These are phyloP conservation scores for Gossypium lobatum DNA, from an alignment of 441 rosid species.

Conservation along the genomic window DNA sequence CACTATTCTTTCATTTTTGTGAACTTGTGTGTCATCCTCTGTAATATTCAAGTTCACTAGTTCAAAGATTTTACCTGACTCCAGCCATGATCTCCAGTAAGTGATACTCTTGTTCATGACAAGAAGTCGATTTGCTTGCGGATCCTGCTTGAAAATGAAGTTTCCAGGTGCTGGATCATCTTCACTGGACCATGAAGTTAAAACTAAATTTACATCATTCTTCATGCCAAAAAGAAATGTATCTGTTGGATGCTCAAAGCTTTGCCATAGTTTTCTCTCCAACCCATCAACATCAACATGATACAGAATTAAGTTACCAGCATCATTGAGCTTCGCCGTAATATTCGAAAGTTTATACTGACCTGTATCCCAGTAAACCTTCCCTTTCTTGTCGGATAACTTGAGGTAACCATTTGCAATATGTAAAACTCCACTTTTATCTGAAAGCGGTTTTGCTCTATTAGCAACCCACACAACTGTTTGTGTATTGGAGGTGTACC, in stretches of 20 bases:
- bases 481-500: conserved; percentile 36
- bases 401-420: conserved; percentile 34
- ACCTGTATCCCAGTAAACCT: conserved; percentile 25
- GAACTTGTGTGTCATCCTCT: not conserved
- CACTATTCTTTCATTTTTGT: conserved; percentile 30
- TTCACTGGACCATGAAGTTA: conserved; percentile 42
- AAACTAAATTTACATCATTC: conserved; percentile 25
- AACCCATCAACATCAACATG: not conserved
- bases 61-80: conserved; percentile 21
- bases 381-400: conserved; percentile 22
- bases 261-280: conserved; percentile 39
- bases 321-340: conserved; percentile 33
- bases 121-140: conserved; percentile 28
- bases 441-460: conserved; percentile 32
- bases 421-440: conserved; percentile 20
- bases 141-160: conserved; percentile 39
- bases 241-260: conserved; percentile 58
- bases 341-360: no score
- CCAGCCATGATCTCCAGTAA: conserved; percentile 36
- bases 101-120: conserved; percentile 24
- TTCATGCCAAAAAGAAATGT: conserved; percentile 67
- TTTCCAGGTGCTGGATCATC: conserved; percentile 47
- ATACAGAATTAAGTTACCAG: conserved; percentile 46
- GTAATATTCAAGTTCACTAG: not conserved
- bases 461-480: conserved; percentile 64